Base-by-base conservation (phyloP, 169 alveolate species). In the Neospora caninum region DNA sequence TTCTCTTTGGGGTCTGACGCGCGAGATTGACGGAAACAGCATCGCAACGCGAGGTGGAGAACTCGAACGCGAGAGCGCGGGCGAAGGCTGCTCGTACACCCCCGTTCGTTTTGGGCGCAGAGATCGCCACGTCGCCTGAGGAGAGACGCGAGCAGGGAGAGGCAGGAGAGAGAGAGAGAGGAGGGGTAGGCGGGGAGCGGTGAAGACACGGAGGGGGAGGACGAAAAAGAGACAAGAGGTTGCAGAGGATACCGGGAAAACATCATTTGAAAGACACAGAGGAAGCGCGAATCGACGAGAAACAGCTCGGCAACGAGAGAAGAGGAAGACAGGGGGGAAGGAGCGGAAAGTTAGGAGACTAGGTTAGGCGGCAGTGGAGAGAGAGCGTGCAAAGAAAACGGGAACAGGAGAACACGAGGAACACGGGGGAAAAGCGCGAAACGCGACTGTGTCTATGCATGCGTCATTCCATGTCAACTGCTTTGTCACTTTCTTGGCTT, bases 61-160 rank as follows among this genome's bases (percentile, higher is more conserved):
- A 18, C 22, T 6, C 7, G 42, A 34, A 78, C 45, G 31, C 86
- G 49, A 2, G 86, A n/a, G 86, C 1, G 27, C 7, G 45, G 41
- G 45, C 27, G 43, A n/a, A 9, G 39, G 86, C 49, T 78, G 86
- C 4, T 1, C 86, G 45, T 78, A 78, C 39, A 78, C 86, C 86
- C 86, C 86, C 9, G 86, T 78, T 43, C 86, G 86, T 10, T 78
- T 78, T 25, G 42, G 86, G 20, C 49, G 86, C 39, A 38, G 86
- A 20, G 82, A 34, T 10, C 34, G 42, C 42, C 16, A 18, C 34
- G 38, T 69, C 82, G 38, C 42, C 42, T 6, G 16, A 20, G 38
- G 34, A 18, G 18, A 34, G 38, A 27, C 18, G 73, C 18, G 27
- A 64, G 73, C 18, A 64, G 27, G 73, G n/a, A 64, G 27, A 9